phyloP scores from a whole-genome alignment of 805 yeast species.

The Sugiyamaella floridensis region DNA sequence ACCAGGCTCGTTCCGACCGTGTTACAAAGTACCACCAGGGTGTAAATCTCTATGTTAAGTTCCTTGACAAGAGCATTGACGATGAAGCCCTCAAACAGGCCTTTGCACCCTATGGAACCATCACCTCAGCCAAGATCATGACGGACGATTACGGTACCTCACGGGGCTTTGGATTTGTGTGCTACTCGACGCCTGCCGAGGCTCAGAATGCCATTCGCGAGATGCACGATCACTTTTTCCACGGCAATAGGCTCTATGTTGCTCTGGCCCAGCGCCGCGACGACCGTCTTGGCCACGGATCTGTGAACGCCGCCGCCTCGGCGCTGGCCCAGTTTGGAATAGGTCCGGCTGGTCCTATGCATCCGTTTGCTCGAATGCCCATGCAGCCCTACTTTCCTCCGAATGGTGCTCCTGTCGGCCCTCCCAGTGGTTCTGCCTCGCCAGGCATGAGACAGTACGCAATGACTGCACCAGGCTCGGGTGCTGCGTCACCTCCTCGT shows the following conservation, averaged over 20 bases:
- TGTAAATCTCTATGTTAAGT: conserved; percentile 66
- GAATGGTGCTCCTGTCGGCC: neutral
- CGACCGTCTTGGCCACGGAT: conserved; percentile 72
- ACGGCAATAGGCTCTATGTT: conserved; percentile 51
- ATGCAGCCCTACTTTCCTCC: neutral
- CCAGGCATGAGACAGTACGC: neutral
- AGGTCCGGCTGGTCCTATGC: neutral
- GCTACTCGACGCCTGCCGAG: conserved; percentile 56
- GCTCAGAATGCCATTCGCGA: conserved; percentile 65
- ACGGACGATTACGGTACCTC: conserved; percentile 45
- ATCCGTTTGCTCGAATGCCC: neutral
- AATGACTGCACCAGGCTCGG: neutral
- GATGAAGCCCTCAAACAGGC: conserved; percentile 45
- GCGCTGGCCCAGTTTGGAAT: neutral
- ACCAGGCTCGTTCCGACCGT: neutral
- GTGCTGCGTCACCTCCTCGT: neutral
- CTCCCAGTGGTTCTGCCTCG: neutral
- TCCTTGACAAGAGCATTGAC: conserved; percentile 47
- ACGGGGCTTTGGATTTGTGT: conserved; percentile 77
- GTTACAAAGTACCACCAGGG: conserved; percentile 46
- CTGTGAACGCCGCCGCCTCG: conserved; percentile 52
- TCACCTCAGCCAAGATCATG: conserved; percentile 46
- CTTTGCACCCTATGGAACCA: conserved; percentile 44
- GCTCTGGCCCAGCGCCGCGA: conserved; percentile 62
- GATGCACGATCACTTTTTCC: conserved; percentile 48